Conservation (phyloP, 495 filamentous ascomycete species). For the Lepraria neglecta region DNA sequence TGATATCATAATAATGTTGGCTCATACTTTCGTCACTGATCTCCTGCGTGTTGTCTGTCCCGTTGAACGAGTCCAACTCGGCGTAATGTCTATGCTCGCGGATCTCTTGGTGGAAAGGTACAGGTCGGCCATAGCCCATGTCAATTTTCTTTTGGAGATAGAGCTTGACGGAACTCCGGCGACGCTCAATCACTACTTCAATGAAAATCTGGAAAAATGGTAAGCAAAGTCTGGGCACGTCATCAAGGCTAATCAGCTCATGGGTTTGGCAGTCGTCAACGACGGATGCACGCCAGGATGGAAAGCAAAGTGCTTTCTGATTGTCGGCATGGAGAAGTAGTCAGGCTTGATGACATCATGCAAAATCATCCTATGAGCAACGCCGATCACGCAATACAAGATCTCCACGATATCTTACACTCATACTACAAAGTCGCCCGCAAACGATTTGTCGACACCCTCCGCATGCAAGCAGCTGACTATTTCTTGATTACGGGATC, state of each 20-base stretch:
- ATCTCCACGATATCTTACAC: constrained; percentile 37
- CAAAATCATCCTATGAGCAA: constrained; percentile 33
- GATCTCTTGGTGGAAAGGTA: constrained; percentile 41
- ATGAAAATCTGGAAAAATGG: constrained; percentile 37
- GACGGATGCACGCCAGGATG: constrained; percentile 15
- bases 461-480: constrained; percentile 39
- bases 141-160: constrained; percentile 36
- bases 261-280: constrained; percentile 13
- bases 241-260: constrained; percentile 13
- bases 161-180: constrained; percentile 35
- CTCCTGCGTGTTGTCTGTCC: constrained; percentile 35
- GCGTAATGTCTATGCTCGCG: constrained; percentile 38
- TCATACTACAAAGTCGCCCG: constrained; percentile 41
- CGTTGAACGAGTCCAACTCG: constrained; percentile 35
- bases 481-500: constrained; percentile 35
- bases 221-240: constrained; percentile 20
- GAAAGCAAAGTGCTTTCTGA: constrained; percentile 7
- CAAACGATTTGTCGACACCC: constrained; percentile 40
- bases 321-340: constrained; percentile 25
- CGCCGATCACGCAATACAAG: constrained; percentile 32
- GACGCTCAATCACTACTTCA: constrained; percentile 37
- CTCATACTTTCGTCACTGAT: constrained; percentile 33
- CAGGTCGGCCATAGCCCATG: constrained; percentile 36
- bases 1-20: constrained; percentile 10
- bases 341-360: constrained; percentile 27